These are phyloP conservation scores for Sophora flavescens DNA, from an alignment of 306 rosid genomes.

Conservation along the genomic window DNA sequence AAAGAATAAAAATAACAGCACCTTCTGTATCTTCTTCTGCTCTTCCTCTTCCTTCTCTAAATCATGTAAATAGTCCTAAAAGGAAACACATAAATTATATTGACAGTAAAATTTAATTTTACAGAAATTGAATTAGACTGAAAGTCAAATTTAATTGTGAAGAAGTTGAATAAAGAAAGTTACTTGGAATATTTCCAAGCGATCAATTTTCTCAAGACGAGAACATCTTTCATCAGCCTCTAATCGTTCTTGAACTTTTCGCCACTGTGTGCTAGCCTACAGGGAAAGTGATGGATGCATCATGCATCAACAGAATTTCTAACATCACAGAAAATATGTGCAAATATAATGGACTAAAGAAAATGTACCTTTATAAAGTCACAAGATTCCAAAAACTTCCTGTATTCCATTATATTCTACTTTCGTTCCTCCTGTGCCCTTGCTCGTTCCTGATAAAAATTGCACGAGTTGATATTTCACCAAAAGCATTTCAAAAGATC, in stretches of 20 bases:
- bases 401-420: slow-evolving; percentile 67
- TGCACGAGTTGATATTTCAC: slow-evolving; percentile 28
- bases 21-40: slow-evolving; percentile 90
- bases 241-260: slow-evolving; percentile 92
- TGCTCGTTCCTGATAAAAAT: slow-evolving; percentile 74
- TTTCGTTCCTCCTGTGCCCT: slow-evolving; percentile 80
- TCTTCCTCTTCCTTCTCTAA: slow-evolving; percentile 95
- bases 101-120: slow-evolving; percentile 31
- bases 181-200: slow-evolving; percentile 85
- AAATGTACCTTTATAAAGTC: slow-evolving; percentile 83
- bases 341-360: slow-evolving; percentile 20
- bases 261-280: slow-evolving; percentile 93
- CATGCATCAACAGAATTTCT: slow-evolving; percentile 40
- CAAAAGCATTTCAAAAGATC: slow-evolving; percentile 41
- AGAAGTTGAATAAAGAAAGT: slow-evolving; percentile 25
- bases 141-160: slow-evolving; percentile 31
- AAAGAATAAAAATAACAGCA: slow-evolving; percentile 45
- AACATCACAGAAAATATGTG: slow-evolving; percentile 38
- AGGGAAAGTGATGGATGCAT: slow-evolving; percentile 42
- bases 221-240: slow-evolving; percentile 95
- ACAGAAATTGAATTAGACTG: slow-evolving; percentile 21
- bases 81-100: slow-evolving; percentile 45
- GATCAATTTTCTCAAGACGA: slow-evolving; percentile 86
- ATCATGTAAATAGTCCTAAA: slow-evolving; percentile 81
- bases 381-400: slow-evolving; percentile 83